Base-by-base conservation (phyloP, 345 rosid species). In the Eucalyptus pumila region DNA sequence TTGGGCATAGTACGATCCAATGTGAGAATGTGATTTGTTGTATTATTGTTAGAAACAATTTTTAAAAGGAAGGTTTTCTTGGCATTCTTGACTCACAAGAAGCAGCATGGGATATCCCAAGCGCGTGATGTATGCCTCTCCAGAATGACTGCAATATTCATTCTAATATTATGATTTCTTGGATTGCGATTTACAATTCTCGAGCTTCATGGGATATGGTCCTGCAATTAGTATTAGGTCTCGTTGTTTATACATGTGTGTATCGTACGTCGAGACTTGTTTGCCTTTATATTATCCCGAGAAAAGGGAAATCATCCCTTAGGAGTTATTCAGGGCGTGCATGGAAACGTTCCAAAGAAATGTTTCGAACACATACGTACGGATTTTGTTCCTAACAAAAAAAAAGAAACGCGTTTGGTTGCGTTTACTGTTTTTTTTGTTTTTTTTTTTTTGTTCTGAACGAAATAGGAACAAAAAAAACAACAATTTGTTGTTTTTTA, bases 171-270 rank as follows among this genome's bases (percentile, higher is more conserved):
- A 67, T 0, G 2, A n/a, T 67, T 67, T 32, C 23, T 69, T 16
- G 80, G 42, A 69, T 32, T 69, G 23, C 23, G 6, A 69, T 17
- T n/a, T n/a, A n/a, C 9, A 65, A n/a, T 65, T 14, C 76, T 65
- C 5, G 1, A 30, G 37, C 10, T 30, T 65, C 32, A 1, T 27
- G 15, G 32, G 15, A 60, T 12, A 27, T 7, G 10, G 72, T n/a
- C 72, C 3, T 14, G 19, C 37, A 15, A 14, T 15, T 67, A 32
- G 37, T 67, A 67, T n/a, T 16, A 32, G 3, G 23, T 32, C 0
- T 8, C 1, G 23, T 0, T 0, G 2, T 60, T 60, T 11, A 11
- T 60, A 26, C 0, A 5, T 5, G 4, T 4, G 7, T 12, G 2
- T 21, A 11, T n/a, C 21, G 0, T 1, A 67, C 9, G 0, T 32